phyloP scores from a whole-genome alignment of 768 basidiomycete genomes.

The Tylopilus cervinicoccineus region DNA sequence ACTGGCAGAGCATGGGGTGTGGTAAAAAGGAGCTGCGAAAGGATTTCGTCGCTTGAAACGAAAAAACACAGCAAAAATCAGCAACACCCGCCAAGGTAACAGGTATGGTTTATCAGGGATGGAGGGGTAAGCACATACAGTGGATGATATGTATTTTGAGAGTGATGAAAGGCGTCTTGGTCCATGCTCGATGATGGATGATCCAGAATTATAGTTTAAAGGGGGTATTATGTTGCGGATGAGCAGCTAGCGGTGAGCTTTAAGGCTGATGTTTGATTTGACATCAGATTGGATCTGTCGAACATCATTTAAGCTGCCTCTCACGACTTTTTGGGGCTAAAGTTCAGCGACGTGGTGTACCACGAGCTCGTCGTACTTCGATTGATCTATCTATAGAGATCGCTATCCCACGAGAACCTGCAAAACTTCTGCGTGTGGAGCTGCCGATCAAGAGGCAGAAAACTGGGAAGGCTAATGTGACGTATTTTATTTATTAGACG shows the following conservation, averaged over 20 bases:
- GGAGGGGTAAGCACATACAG: constrained; percentile 7
- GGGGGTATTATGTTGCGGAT: neutral
- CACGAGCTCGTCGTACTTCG: neutral
- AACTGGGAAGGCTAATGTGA: neutral
- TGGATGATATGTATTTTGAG: constrained; percentile 1
- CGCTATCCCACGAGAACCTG: neutral
- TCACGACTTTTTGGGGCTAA: constrained; percentile 1
- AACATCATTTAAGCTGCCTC: neutral
- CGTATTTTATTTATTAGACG: neutral
- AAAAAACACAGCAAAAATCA: neutral
- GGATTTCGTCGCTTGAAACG: constrained; percentile 14
- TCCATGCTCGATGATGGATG: neutral
- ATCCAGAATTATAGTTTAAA: neutral
- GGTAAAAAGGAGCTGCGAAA: constrained; percentile 6
- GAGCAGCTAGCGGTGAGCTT: neutral
- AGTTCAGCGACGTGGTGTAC: constrained; percentile 3
- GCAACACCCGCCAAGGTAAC: neutral
- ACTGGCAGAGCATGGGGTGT: neutral
- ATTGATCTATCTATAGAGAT: neutral
- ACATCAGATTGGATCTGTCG: neutral
- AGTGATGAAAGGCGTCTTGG: neutral
- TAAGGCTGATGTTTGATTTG: constrained; percentile 1
- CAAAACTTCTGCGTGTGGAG: neutral
- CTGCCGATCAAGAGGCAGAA: neutral
- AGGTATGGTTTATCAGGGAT: neutral